These are phyloP conservation scores for Aspergillus sp. DNA, from an alignment of 2,329 filamentous ascomycete genomes.

Conservation along the genomic window DNA sequence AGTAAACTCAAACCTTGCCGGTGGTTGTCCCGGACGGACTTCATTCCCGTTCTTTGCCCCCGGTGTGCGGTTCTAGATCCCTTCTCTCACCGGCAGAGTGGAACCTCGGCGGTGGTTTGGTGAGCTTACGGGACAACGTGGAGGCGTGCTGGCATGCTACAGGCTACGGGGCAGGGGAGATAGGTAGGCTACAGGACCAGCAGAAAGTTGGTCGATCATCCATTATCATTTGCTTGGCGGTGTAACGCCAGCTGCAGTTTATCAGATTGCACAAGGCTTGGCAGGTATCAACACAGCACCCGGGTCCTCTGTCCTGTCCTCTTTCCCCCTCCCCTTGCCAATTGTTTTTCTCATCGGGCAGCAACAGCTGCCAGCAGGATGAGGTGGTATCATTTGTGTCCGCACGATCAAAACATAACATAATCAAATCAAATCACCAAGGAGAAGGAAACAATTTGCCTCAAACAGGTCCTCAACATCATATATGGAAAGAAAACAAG, in stretches of 20 bases:
- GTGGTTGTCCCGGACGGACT: too few relatives aligned
- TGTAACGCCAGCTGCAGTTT: slow-evolving; percentile 13
- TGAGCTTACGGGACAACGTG: too few relatives aligned
- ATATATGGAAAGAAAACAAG: background rate
- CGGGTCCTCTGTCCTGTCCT: slow-evolving; percentile 3
- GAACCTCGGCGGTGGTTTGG: too few relatives aligned
- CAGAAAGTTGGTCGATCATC: background rate
- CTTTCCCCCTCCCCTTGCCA: background rate
- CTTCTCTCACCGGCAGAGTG: too few relatives aligned
- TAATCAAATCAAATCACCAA: background rate
- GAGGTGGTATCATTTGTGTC: slow-evolving; percentile 11
- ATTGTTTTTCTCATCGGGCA: background rate
- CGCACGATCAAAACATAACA: slow-evolving; percentile 1
- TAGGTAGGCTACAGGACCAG: background rate
- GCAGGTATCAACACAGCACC: slow-evolving; percentile 15
- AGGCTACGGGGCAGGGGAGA: too few relatives aligned
- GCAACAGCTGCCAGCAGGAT: background rate
- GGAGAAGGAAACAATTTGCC: background rate
- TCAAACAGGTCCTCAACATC: background rate
- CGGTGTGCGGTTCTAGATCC: too few relatives aligned
- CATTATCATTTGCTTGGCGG: slow-evolving; percentile 18
- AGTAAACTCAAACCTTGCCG: too few relatives aligned
- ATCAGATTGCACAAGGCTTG: slow-evolving; percentile 20
- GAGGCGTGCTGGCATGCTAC: too few relatives aligned
- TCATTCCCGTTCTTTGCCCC: too few relatives aligned